Evolutionary conservation across 2,329 filamentous ascomycete genomes (phyloP).

Genomic region (Podosphaera aphanis): DNA sequence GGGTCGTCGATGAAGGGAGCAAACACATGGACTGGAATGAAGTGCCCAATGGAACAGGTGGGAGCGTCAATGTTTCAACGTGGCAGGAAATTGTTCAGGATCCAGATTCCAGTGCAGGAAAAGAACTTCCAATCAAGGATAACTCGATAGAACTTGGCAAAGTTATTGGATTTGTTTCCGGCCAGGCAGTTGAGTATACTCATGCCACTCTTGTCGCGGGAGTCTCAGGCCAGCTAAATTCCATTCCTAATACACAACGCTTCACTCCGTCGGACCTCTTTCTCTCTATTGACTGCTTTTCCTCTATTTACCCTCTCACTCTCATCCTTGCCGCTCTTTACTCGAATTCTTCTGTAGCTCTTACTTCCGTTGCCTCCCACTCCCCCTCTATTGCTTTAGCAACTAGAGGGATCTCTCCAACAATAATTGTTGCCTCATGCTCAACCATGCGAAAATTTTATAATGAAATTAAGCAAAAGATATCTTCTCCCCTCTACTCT

Average conservation of each 20-base stretch:
- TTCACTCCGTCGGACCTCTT: constrained; percentile 57
- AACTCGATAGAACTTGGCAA: constrained; percentile 29
- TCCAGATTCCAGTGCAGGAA: constrained; percentile 30
- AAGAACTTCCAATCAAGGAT: constrained; percentile 40
- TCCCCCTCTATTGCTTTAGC: constrained; percentile 49
- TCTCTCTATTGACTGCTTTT: constrained; percentile 61
- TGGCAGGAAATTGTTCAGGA: constrained; percentile 81
- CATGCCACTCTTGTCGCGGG: constrained; percentile 73
- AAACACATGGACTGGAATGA: constrained; percentile 91
- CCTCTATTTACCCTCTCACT: constrained; percentile 54
- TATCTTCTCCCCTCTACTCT: constrained; percentile 39
- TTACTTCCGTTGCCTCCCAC: constrained; percentile 67
- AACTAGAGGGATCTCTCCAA: constrained; percentile 53
- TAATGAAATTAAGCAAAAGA: constrained; percentile 31
- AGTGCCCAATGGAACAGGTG: constrained; percentile 52
- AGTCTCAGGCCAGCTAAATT: constrained; percentile 52
- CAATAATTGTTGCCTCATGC: constrained; percentile 57
- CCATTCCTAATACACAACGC: constrained; percentile 52
- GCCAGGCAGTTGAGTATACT: constrained; percentile 59
- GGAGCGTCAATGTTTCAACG: constrained; percentile 58
- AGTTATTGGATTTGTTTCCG: constrained; percentile 37
- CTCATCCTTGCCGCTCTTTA: constrained; percentile 65
- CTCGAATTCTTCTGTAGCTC: constrained; percentile 60
- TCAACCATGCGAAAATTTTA: constrained; percentile 48
- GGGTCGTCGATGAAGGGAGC: constrained; percentile 80